Conservation (phyloP, 78 protist genomes). For the Guillardia theta region DNA sequence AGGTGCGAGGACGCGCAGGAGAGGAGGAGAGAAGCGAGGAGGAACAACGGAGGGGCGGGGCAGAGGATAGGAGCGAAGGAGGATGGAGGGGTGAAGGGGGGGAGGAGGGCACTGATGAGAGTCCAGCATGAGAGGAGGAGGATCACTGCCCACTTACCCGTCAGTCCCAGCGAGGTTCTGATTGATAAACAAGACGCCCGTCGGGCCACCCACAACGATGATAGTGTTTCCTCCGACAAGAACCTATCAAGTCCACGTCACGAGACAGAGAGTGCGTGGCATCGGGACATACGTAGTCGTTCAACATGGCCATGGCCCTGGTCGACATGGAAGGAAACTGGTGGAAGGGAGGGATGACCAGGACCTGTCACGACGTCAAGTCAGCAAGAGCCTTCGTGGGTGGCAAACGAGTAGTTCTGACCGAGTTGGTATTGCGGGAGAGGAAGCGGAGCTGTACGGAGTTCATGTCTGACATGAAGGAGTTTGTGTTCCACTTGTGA, state of each 20-base stretch:
- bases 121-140: too few species aligned
- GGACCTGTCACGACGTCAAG: neutral
- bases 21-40: too few species aligned
- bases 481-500: constrained; percentile 28
- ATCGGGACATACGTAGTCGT: neutral
- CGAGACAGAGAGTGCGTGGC: neutral
- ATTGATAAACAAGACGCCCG: constrained; percentile 21
- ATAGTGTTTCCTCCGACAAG: constrained; percentile 12
- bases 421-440: neutral
- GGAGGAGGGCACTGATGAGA: too few species aligned
- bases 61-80: too few species aligned
- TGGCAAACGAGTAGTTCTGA: neutral
- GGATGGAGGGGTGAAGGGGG: too few species aligned
- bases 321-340: neutral
- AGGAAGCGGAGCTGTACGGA: constrained; percentile 28
- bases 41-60: too few species aligned
- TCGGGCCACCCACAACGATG: neutral
- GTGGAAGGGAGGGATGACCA: constrained; percentile 36
- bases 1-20: too few species aligned
- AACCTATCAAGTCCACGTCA: neutral
- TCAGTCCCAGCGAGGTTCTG: constrained; percentile 28
- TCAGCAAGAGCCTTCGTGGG: neutral
- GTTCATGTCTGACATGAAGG: neutral
- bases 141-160: too few species aligned
- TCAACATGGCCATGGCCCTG: constrained; percentile 17